Percentiles rank a stretch among this genome's conserved stretches.
These are phyloP conservation scores for Candida gorgasii DNA, from an alignment of 805 yeast genomes.

Conservation along the genomic window DNA sequence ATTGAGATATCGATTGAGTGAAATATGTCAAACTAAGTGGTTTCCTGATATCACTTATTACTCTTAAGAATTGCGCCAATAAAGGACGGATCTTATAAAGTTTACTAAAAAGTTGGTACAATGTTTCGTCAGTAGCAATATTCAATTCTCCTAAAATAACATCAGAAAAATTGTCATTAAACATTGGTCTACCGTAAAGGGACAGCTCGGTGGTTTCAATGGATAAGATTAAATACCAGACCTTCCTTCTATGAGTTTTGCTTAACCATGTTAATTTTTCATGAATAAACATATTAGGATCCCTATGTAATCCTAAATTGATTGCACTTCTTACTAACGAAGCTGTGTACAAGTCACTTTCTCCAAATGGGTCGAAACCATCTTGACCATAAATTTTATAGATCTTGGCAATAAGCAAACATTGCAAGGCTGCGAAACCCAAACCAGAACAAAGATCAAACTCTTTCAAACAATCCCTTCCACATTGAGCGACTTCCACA, in stretches of 20 bases:
- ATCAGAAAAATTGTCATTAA: slow-evolving; percentile 8
- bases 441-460: slow-evolving; percentile 47
- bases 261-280: slow-evolving; percentile 12
- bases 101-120: slow-evolving; percentile 9
- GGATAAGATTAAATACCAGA: slow-evolving; percentile 13
- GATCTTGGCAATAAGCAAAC: slow-evolving; percentile 55
- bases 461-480: slow-evolving; percentile 52
- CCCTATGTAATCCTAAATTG: slow-evolving; percentile 49
- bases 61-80: slow-evolving; percentile 4
- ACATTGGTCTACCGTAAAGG: slow-evolving; percentile 13
- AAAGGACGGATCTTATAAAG: slow-evolving; percentile 9
- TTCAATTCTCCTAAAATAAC: slow-evolving; percentile 12
- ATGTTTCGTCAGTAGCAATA: slow-evolving; percentile 10
- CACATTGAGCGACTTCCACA: slow-evolving; percentile 39
- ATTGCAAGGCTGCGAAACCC: slow-evolving; percentile 55
- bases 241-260: slow-evolving; percentile 13
- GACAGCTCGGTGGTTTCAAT: slow-evolving; percentile 13
- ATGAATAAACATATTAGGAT: slow-evolving; percentile 40
- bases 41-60: slow-evolving; percentile 4
- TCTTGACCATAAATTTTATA: slow-evolving; percentile 61
- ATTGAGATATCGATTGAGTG: not conserved
- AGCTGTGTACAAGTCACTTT: slow-evolving; percentile 23
- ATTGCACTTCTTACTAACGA: slow-evolving; percentile 40
- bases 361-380: slow-evolving; percentile 44
- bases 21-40: slow-evolving; percentile 9